These are phyloP conservation scores for Scalesia atractyloides DNA, from an alignment of 129 eudicot species.

Conservation along the genomic window DNA sequence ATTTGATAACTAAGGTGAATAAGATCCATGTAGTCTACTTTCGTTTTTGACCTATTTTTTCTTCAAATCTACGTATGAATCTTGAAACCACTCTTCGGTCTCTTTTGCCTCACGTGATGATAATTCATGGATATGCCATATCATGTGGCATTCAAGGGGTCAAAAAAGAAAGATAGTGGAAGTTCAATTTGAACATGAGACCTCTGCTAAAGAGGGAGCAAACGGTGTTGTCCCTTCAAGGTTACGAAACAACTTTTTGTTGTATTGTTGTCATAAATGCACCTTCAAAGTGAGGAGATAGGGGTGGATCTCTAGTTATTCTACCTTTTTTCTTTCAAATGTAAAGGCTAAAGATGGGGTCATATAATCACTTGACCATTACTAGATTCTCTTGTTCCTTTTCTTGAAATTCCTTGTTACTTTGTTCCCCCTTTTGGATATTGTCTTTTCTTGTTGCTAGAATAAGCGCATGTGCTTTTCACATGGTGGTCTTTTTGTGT, in stretches of 20 bases:
- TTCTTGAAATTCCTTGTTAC: constrained; percentile 28
- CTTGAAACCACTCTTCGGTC: too few species aligned
- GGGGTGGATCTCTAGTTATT: constrained; percentile 25
- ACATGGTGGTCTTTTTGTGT: constrained; percentile 19
- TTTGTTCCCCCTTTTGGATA: constrained; percentile 25
- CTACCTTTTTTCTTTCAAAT: not conserved
- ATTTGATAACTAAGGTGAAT: too few species aligned
- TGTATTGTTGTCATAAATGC: constrained; percentile 1
- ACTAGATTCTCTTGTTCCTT: constrained; percentile 24
- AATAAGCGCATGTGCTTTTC: constrained; percentile 36
- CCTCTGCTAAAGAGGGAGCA: too few species aligned
- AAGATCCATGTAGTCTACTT: too few species aligned
- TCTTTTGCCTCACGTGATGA: too few species aligned
- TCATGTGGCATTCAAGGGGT: too few species aligned
- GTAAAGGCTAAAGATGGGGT: constrained; percentile 14
- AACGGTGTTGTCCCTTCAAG: too few species aligned
- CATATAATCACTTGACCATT: not conserved
- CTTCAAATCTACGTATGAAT: too few species aligned
- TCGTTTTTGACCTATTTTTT: too few species aligned
- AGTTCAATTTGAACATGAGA: too few species aligned
- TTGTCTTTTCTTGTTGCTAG: constrained; percentile 23
- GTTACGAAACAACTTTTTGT: not conserved
- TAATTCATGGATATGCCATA: too few species aligned
- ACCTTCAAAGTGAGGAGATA: constrained; percentile 20
- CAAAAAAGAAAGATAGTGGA: too few species aligned